Conservation (phyloP, 495 filamentous ascomycete species). For the Achaetomiella virescens region DNA sequence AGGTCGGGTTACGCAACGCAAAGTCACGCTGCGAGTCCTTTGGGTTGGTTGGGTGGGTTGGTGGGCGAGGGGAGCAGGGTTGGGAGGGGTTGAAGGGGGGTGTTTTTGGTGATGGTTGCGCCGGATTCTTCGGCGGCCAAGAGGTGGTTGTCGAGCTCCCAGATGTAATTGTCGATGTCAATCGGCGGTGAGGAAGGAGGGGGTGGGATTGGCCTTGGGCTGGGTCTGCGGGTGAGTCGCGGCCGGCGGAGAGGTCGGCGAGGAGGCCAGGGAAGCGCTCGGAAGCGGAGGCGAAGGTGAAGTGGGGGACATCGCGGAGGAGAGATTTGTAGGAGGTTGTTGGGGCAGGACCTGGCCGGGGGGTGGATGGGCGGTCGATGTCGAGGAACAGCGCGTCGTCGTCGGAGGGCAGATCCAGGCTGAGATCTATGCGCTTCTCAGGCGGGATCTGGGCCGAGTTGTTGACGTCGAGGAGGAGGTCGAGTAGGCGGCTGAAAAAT, state of each 20-base stretch:
- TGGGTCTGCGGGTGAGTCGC: constrained; percentile 32
- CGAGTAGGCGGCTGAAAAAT: constrained; percentile 60
- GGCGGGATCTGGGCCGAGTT: constrained; percentile 67
- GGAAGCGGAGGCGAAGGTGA: constrained; percentile 30
- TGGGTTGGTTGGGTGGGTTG: constrained; percentile 5
- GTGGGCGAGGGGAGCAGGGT: constrained; percentile 39
- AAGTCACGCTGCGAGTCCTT: constrained; percentile 45
- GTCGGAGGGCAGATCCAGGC: constrained; percentile 57
- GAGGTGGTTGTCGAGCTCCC: constrained; percentile 61
- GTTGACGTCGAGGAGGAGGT: constrained; percentile 83
- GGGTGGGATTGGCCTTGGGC: constrained; percentile 34
- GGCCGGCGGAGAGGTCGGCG: constrained; percentile 36
- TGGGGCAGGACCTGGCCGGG: constrained; percentile 23
- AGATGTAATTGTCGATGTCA: constrained; percentile 77
- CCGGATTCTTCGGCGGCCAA: constrained; percentile 38
- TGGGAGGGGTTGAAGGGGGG: constrained; percentile 22
- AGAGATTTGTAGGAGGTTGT: constrained; percentile 35
- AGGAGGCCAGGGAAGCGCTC: constrained; percentile 35
- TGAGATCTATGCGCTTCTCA: constrained; percentile 57
- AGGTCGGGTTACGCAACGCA: constrained; percentile 68
- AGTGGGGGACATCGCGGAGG: constrained; percentile 38
- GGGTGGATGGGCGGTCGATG: constrained; percentile 24
- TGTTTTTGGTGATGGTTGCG: not conserved
- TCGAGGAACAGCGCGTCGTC: constrained; percentile 26
- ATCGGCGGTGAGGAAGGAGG: constrained; percentile 62